These are phyloP conservation scores for Calonectria crousiana DNA, from an alignment of 2,329 filamentous ascomycete species.

Conservation along the genomic window DNA sequence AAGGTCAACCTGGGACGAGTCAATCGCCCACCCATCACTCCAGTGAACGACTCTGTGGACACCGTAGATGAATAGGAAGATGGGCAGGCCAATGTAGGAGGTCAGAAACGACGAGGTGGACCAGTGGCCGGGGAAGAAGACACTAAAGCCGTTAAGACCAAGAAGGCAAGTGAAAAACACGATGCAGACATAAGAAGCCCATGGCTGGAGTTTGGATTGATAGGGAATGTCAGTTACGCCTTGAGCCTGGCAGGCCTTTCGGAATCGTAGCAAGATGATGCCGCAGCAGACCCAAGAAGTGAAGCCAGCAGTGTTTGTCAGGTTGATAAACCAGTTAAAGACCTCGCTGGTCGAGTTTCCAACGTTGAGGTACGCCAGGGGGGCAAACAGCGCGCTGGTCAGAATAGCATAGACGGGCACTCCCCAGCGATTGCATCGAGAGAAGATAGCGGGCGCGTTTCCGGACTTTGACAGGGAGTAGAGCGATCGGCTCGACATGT, in stretches of 20 bases:
- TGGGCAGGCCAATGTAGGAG: conserved; percentile 74
- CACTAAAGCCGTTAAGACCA: conserved; percentile 73
- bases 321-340: conserved; percentile 68
- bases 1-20: conserved; percentile 11
- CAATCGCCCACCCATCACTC: conserved; percentile 11
- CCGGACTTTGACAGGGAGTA: conserved; percentile 56
- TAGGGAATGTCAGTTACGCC: conserved; percentile 62
- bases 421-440: conserved; percentile 37
- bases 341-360: conserved; percentile 68
- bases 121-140: conserved; percentile 72
- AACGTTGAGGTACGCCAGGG: conserved; percentile 72
- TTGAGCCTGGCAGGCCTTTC: conserved; percentile 55
- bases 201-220: conserved; percentile 66
- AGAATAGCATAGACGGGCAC: conserved; percentile 35
- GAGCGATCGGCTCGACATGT: conserved; percentile 55
- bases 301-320: conserved; percentile 64
- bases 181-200: conserved; percentile 66
- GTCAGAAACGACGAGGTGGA: conserved; percentile 69
- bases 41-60: conserved; percentile 40
- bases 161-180: conserved; percentile 64
- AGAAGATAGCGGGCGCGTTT: conserved; percentile 54
- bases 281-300: conserved; percentile 67
- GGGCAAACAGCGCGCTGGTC: conserved; percentile 56
- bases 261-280: conserved; percentile 70
- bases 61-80: conserved; percentile 66